These are phyloP conservation scores for Collariella sp. DNA, from an alignment of 495 filamentous ascomycete species.

Conservation along the genomic window DNA sequence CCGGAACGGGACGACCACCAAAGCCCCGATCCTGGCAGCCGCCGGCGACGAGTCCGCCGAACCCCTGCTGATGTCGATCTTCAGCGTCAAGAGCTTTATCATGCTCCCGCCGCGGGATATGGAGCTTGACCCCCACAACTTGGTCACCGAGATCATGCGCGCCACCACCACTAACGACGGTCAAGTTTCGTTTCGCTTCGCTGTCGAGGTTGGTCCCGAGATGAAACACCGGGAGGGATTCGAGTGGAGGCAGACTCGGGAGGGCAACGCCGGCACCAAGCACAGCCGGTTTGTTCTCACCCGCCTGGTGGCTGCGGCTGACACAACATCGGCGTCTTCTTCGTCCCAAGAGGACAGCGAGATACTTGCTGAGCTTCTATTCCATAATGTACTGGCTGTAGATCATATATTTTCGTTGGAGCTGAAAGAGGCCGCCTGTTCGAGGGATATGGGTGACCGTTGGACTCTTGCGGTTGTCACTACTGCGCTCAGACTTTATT, in stretches of 20 bases:
- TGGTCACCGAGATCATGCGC: constrained; percentile 7
- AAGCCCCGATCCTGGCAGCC: constrained; percentile 6
- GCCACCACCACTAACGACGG: background rate
- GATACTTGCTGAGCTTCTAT: background rate
- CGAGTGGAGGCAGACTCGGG: background rate
- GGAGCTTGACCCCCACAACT: constrained; percentile 1
- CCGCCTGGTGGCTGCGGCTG: background rate
- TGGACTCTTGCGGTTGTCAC: background rate
- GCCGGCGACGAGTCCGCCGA: constrained; percentile 2
- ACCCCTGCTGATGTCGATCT: constrained; percentile 1
- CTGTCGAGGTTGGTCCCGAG: constrained; percentile 6
- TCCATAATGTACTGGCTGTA: background rate
- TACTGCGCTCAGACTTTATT: background rate
- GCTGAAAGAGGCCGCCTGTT: background rate
- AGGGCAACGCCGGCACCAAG: background rate
- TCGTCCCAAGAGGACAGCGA: background rate
- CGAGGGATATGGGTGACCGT: background rate
- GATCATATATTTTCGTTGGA: background rate
- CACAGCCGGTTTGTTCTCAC: background rate
- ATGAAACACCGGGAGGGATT: background rate
- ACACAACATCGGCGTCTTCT: background rate
- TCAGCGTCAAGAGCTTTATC: background rate
- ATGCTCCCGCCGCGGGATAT: constrained; percentile 1
- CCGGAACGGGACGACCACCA: constrained; percentile 7
- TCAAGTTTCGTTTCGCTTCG: background rate